These are phyloP conservation scores for Tulasnella sp. DNA, from an alignment of 768 basidiomycete genomes.

Conservation along the genomic window DNA sequence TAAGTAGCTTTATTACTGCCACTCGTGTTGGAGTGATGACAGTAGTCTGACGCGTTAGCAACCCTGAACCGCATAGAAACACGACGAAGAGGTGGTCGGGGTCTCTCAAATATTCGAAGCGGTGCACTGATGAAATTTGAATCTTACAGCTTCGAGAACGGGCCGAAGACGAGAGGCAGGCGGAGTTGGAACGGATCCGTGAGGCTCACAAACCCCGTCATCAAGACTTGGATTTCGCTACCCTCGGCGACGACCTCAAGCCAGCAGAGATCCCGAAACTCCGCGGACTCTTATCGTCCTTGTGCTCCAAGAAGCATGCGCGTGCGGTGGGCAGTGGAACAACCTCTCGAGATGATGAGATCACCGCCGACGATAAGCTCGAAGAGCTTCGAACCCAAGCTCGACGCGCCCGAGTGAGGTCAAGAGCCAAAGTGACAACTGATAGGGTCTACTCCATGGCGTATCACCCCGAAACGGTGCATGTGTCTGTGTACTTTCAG, in stretches of 20 bases:
- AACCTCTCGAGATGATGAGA: slow-evolving; percentile 29
- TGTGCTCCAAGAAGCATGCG: slow-evolving; percentile 30
- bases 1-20: no score
- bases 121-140: neutral
- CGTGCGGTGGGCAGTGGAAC: slow-evolving; percentile 28
- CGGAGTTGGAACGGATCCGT: slow-evolving; percentile 52
- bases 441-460: slow-evolving; percentile 65
- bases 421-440: slow-evolving; percentile 69
- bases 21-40: slow-evolving; percentile 17
- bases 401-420: slow-evolving; percentile 47
- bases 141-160: neutral
- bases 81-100: slow-evolving; percentile 31
- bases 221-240: slow-evolving; percentile 48
- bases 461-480: slow-evolving; percentile 59
- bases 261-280: slow-evolving; percentile 39
- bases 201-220: slow-evolving; percentile 58
- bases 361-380: slow-evolving; percentile 29
- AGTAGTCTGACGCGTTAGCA: neutral
- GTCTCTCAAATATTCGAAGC: no score
- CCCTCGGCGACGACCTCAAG: slow-evolving; percentile 41
- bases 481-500: neutral
- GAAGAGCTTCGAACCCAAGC: slow-evolving; percentile 45
- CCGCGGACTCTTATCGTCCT: slow-evolving; percentile 33
- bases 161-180: slow-evolving; percentile 29
- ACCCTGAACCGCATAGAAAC: slow-evolving; percentile 29